Conservation (phyloP, 2,329 filamentous ascomycete genomes). For the Diaporthe sp. region DNA sequence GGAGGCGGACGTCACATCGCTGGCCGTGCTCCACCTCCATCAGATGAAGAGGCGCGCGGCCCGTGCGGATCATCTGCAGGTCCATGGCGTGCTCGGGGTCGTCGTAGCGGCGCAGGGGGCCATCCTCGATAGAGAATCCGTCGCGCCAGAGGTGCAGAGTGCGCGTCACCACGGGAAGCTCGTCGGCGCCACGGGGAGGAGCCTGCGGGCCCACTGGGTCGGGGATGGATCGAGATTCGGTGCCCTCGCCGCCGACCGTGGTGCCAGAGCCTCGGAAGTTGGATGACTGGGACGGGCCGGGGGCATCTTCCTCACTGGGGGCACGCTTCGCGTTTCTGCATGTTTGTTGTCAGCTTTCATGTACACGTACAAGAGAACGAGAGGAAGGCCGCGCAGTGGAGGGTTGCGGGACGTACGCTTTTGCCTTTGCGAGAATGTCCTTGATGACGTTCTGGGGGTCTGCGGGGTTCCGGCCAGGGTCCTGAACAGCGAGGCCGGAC, state of each 20-base stretch:
- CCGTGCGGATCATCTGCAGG: constrained; percentile 79
- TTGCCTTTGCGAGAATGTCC: constrained; percentile 73
- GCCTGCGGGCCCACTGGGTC: constrained; percentile 56
- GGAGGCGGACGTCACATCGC: constrained; percentile 81
- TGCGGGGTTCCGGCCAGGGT: constrained; percentile 60
- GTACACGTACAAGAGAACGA: not conserved
- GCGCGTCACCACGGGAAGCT: constrained; percentile 52
- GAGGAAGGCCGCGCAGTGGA: not conserved
- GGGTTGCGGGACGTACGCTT: constrained; percentile 58
- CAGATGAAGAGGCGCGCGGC: constrained; percentile 80
- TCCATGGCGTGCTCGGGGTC: constrained; percentile 80
- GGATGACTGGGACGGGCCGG: constrained; percentile 58
- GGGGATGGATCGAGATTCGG: constrained; percentile 75
- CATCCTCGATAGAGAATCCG: constrained; percentile 88
- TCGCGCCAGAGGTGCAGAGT: constrained; percentile 84
- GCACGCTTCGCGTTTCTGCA: constrained; percentile 67
- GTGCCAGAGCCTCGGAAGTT: constrained; percentile 76
- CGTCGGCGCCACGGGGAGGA: constrained; percentile 41
- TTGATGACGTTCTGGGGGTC: constrained; percentile 68
- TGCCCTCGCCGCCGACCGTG: constrained; percentile 82
- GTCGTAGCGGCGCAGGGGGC: constrained; percentile 80
- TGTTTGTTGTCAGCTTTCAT: constrained; percentile 31
- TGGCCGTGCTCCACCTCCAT: constrained; percentile 82
- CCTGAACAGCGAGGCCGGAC: constrained; percentile 76
- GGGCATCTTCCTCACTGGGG: constrained; percentile 46